A percentile compares a stretch with the other conserved stretches of the same genome.
phyloP scores from a whole-genome alignment of 139 green algal genomes.

The Limnomonas spitsbergensis region DNA sequence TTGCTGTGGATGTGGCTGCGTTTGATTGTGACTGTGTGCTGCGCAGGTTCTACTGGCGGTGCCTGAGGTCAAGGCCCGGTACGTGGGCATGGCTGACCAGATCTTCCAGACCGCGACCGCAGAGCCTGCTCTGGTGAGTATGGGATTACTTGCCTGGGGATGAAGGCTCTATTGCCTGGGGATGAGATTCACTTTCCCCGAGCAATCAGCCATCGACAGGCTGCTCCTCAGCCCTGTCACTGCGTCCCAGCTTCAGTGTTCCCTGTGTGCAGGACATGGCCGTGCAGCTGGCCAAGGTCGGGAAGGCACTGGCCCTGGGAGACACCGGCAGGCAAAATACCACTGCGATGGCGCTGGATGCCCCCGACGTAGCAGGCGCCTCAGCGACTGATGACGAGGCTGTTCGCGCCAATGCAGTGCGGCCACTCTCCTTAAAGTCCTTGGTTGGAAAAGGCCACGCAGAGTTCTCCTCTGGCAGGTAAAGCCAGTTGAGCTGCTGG shows the following conservation, averaged over 20 bases:
- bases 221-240: no score
- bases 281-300: slow-evolving; percentile 76
- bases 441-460: slow-evolving; percentile 80
- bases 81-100: slow-evolving; percentile 30
- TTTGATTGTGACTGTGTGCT: slow-evolving; percentile 4
- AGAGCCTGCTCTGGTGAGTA: slow-evolving; percentile 18
- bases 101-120: slow-evolving; percentile 59
- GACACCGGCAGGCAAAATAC: slow-evolving; percentile 42
- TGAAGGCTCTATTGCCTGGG: no score
- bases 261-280: slow-evolving; percentile 68
- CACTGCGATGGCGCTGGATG: slow-evolving; percentile 30
- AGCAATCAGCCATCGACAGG: no score
- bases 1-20: slow-evolving; percentile 11
- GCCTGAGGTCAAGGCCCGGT: slow-evolving; percentile 67
- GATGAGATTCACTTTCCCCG: no score
- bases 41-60: slow-evolving; percentile 77
- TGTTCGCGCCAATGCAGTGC: slow-evolving; percentile 49
- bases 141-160: no score
- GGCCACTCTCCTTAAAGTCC: slow-evolving; percentile 79
- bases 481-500: no score
- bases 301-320: slow-evolving; percentile 57
- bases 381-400: slow-evolving; percentile 5
- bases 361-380: not conserved
- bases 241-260: no score
- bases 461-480: slow-evolving; percentile 75